Evolutionary conservation across 164 flowering plant species (phyloP).

Genomic region (Berberis thunbergii): DNA sequence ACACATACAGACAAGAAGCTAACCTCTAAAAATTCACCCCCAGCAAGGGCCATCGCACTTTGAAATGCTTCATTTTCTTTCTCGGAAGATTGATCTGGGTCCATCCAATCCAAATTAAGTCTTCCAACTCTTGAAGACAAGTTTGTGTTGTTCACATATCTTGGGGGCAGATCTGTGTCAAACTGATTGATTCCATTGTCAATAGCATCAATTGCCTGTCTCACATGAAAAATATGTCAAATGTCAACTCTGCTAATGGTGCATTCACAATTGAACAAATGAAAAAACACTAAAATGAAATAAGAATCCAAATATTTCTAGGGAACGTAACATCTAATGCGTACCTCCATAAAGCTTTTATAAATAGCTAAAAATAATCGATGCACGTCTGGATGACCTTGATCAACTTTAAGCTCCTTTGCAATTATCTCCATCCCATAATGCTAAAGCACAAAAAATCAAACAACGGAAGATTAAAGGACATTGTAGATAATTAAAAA

Average conservation of each 20-base stretch:
- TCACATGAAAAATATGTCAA: not conserved
- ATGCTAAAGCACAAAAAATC: conserved; percentile 26
- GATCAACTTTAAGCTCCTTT: conserved; percentile 49
- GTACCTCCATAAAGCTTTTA: conserved; percentile 61
- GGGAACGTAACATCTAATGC: not conserved
- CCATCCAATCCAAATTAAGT: conserved; percentile 82
- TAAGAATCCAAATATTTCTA: not conserved
- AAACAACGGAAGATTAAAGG: not conserved
- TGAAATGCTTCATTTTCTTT: conserved; percentile 85
- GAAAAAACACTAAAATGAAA: not conserved
- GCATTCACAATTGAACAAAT: not conserved
- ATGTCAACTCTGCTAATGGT: too few relatives aligned
- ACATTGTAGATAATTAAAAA: not conserved
- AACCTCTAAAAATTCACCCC: conserved; percentile 80
- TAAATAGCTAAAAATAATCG: conserved; percentile 44
- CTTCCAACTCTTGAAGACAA: conserved; percentile 80
- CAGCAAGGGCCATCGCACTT: conserved; percentile 75
- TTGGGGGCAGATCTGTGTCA: conserved; percentile 72
- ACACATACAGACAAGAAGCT: conserved; percentile 5
- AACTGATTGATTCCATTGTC: conserved; percentile 89
- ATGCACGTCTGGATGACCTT: conserved; percentile 44
- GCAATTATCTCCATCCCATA: conserved; percentile 56
- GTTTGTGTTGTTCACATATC: conserved; percentile 74
- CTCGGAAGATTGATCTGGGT: conserved; percentile 81
- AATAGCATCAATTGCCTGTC: conserved; percentile 86